phyloP scores from a whole-genome alignment of 179 eudicot species.

The Camellia oleifera region DNA sequence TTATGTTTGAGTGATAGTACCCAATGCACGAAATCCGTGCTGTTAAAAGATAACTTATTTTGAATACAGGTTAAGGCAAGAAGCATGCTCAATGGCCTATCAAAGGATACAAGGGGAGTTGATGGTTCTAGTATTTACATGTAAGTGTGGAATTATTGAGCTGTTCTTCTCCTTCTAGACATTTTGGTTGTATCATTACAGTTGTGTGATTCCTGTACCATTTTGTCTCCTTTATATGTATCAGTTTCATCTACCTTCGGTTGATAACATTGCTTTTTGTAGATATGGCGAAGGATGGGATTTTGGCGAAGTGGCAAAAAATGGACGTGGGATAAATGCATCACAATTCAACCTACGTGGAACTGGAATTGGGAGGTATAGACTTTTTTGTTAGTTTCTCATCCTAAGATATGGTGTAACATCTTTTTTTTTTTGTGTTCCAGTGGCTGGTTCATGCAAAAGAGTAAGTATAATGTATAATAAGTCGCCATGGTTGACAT shows the following conservation, averaged over 20 bases:
- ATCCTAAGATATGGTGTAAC: not conserved
- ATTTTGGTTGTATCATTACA: not conserved
- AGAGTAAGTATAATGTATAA: not conserved
- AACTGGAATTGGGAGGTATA: constrained; percentile 94
- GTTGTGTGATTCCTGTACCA: not conserved
- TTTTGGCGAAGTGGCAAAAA: constrained; percentile 93
- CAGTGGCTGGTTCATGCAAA: not conserved
- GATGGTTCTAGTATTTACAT: constrained; percentile 81
- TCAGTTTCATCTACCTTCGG: constrained; percentile 6
- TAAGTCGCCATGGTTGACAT: not conserved
- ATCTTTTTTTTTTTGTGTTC: not conserved
- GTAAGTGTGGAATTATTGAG: constrained; percentile 39
- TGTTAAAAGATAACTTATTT: constrained; percentile 6
- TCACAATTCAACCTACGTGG: constrained; percentile 83
- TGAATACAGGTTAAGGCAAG: constrained; percentile 70
- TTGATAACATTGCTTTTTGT: constrained; percentile 15
- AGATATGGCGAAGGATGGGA: constrained; percentile 99
- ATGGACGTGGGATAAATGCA: constrained; percentile 89
- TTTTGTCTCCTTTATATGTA: not conserved
- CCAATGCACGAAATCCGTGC: not conserved
- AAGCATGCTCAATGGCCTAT: constrained; percentile 53
- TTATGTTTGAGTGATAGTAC: not conserved
- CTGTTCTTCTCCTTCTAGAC: not conserved
- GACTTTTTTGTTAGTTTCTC: not conserved
- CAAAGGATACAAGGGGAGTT: constrained; percentile 54